Evolutionary conservation across 352 stramenopile genomes (phyloP).

Genomic region (Globisporangium solare): DNA sequence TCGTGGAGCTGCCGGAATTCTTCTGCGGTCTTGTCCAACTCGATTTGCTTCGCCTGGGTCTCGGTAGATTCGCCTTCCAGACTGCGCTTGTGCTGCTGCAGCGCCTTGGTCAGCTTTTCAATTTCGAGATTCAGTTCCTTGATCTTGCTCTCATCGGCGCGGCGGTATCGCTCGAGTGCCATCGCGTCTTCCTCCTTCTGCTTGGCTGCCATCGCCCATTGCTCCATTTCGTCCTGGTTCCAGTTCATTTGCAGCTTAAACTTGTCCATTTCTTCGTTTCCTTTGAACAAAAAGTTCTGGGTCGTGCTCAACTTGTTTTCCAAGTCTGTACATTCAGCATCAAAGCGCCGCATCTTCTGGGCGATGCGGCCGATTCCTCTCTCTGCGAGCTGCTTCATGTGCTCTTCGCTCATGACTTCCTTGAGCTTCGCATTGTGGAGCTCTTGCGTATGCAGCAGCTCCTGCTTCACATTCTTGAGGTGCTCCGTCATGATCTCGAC

Average conservation of each 20-base stretch:
- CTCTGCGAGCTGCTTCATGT: slow-evolving; percentile 89
- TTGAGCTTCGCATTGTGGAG: slow-evolving; percentile 90
- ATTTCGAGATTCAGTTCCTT: slow-evolving; percentile 93
- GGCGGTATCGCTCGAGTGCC: slow-evolving; percentile 90
- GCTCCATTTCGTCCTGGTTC: slow-evolving; percentile 98
- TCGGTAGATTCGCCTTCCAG: slow-evolving; percentile 87
- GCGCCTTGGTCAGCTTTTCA: slow-evolving; percentile 89
- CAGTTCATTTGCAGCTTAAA: slow-evolving; percentile 97
- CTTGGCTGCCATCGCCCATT: slow-evolving; percentile 93
- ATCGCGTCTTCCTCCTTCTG: slow-evolving; percentile 96
- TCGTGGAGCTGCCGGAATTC: slow-evolving; percentile 92
- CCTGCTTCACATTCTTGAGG: slow-evolving; percentile 94
- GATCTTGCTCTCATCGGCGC: slow-evolving; percentile 93
- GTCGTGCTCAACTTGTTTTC: slow-evolving; percentile 85
- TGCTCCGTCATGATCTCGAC: slow-evolving; percentile 95
- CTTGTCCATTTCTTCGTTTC: slow-evolving; percentile 93
- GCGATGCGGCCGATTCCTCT: slow-evolving; percentile 85
- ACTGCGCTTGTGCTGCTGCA: slow-evolving; percentile 72
- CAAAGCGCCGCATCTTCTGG: slow-evolving; percentile 69
- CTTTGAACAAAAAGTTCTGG: slow-evolving; percentile 90
- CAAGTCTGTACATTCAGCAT: slow-evolving; percentile 69
- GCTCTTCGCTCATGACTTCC: slow-evolving; percentile 92
- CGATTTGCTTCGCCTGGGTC: slow-evolving; percentile 94
- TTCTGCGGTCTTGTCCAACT: slow-evolving; percentile 93
- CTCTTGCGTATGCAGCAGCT: slow-evolving; percentile 93